Evolutionary conservation across 2,329 filamentous ascomycete genomes (phyloP), one percentile per base, ranked within the genome.

Genomic region (Penicillium crustosum): DNA sequence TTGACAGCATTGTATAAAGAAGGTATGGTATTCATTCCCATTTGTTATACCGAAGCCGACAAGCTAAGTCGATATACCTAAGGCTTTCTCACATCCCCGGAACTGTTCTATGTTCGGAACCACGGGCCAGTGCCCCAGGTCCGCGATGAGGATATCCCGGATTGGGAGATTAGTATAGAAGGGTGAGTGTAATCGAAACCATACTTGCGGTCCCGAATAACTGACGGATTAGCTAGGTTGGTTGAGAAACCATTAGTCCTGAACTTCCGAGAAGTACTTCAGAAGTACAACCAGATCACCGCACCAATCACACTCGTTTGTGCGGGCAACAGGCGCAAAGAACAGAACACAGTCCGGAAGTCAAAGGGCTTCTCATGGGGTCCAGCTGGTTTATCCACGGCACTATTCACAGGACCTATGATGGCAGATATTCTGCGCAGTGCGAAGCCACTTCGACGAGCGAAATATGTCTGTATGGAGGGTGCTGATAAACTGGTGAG

Each of bases 291-390:
- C 54, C 90, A 95, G 70, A 83, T 91, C 27, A 96, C 92, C 3
- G 90, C 89, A 57, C 93, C 93, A 0, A 83, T 97, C 59, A 96
- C 93, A 0, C 83, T 97, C 1, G 92, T 96, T 23, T 97, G 93
- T 73, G 93, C 93, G 4, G 93, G 93, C 1, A 97, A 97, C 73
- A 83, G 93, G 58, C 84, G 93, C 33, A 96, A 96, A 76, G 93
- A 97, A 75, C 93, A 96, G 71, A 97, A 97, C 66, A 82, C 91
- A 51, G 90, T 96, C 3, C 83, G 91, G 17, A 96, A 96, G 73
- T 91, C 90, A 1, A 95, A 96, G 68, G 93, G 93, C 0, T 97
- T 97, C 77, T 96, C 91, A 2, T 97, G 93, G 93, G 93, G 93
- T 36, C 82, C 93, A 1, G 92, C 90, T 4, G 93, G 92, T 25